Conservation (phyloP, 768 basidiomycete species). For the Boletus rubropictus region DNA sequence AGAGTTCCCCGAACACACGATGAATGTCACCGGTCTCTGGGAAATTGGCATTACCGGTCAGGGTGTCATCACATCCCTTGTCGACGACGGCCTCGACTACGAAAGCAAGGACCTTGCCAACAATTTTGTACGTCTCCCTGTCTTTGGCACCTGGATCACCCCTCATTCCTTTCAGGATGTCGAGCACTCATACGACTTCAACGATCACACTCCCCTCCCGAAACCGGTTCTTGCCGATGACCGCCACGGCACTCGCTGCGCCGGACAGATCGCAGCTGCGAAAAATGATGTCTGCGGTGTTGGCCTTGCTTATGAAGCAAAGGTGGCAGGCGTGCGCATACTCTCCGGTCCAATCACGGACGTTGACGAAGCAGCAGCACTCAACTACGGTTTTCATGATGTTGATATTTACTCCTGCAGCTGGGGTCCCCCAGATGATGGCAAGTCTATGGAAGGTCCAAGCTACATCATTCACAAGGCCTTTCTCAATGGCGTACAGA, state of each 20-base stretch:
- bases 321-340: conserved; percentile 91
- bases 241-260: conserved; percentile 96
- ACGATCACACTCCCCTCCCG: conserved; percentile 85
- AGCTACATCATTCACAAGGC: conserved; percentile 88
- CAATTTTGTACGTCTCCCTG: conserved; percentile 74
- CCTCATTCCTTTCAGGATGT: conserved; percentile 52
- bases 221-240: conserved; percentile 86
- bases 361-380: conserved; percentile 88
- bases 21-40: conserved; percentile 95
- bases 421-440: conserved; percentile 98
- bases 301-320: conserved; percentile 88
- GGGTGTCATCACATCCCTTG: conserved; percentile 80
- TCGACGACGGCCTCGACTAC: conserved; percentile 96
- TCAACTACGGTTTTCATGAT: conserved; percentile 93
- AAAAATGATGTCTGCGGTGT: conserved; percentile 93
- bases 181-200: conserved; percentile 90
- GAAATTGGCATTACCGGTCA: conserved; percentile 83
- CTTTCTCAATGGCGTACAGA: conserved; percentile 87
- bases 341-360: conserved; percentile 93
- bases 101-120: conserved; percentile 76
- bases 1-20: conserved; percentile 69
- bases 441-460: conserved; percentile 90
- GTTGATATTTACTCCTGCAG: conserved; percentile 88
- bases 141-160: background rate
- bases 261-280: conserved; percentile 90